phyloP scores from a whole-genome alignment of 768 basidiomycete genomes.

The Crepidotus variabilis region DNA sequence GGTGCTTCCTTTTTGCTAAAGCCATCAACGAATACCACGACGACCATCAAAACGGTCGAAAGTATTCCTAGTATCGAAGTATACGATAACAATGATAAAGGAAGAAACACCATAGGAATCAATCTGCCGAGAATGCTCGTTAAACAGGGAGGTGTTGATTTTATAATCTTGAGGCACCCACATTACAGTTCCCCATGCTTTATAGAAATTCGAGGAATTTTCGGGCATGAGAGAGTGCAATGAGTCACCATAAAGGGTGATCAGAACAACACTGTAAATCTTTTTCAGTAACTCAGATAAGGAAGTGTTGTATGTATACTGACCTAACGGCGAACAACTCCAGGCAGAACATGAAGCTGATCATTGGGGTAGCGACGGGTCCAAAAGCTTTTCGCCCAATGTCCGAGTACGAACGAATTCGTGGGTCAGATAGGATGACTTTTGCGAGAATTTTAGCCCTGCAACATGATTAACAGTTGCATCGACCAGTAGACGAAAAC shows the following conservation, averaged over 20 bases:
- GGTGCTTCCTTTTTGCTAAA: constrained; percentile 66
- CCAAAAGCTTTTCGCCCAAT: constrained; percentile 91
- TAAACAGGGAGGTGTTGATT: background rate
- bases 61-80: constrained; percentile 84
- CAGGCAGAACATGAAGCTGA: constrained; percentile 75
- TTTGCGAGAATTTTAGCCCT: constrained; percentile 86
- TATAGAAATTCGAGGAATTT: constrained; percentile 69
- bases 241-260: constrained; percentile 87
- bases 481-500: background rate
- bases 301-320: constrained; percentile 12
- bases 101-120: constrained; percentile 82
- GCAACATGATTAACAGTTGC: background rate
- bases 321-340: constrained; percentile 85
- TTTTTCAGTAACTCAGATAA: background rate
- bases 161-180: constrained; percentile 28
- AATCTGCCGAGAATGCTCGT: constrained; percentile 41
- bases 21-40: constrained; percentile 82
- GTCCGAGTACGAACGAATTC: constrained; percentile 81
- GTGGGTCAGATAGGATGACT: constrained; percentile 67
- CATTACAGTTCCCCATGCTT: constrained; percentile 70
- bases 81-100: constrained; percentile 81
- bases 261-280: constrained; percentile 66
- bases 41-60: constrained; percentile 71
- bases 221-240: constrained; percentile 68
- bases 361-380: constrained; percentile 56